phyloP scores from a whole-genome alignment of 2,329 filamentous ascomycete genomes.

The Ceratocystiopsis sp. region DNA sequence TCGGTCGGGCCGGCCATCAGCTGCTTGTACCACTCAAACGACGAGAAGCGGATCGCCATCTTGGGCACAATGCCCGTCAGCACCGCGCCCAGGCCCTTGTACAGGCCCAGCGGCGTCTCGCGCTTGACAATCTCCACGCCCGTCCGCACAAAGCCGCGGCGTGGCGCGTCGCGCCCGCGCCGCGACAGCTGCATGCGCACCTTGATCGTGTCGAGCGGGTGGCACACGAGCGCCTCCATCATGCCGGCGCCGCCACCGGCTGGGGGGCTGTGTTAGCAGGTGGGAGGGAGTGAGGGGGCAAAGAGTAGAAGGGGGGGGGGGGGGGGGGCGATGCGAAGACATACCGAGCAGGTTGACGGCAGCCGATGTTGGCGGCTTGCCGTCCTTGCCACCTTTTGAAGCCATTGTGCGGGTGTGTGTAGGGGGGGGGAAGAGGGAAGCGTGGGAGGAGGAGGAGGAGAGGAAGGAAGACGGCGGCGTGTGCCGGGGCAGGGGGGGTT shows the following conservation, averaged over 20 bases:
- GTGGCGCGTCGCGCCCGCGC: constrained; percentile 67
- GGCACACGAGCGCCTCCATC: constrained; percentile 96
- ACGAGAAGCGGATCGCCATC: constrained; percentile 98
- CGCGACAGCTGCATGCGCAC: constrained; percentile 97
- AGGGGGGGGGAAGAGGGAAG: neutral
- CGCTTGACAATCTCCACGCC: constrained; percentile 72
- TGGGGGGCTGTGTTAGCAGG: constrained; percentile 21
- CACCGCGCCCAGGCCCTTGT: constrained; percentile 96
- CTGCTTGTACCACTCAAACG: constrained; percentile 91
- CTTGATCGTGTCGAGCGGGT: constrained; percentile 95
- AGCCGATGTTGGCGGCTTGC: constrained; percentile 59
- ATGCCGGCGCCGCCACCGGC: constrained; percentile 94
- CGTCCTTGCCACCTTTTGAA: constrained; percentile 16
- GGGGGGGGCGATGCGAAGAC: constrained; percentile 10
- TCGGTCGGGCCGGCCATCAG: constrained; percentile 40
- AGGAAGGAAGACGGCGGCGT: neutral
- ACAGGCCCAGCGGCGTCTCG: constrained; percentile 83
- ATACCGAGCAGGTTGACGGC: constrained; percentile 84
- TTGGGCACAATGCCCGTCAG: constrained; percentile 94
- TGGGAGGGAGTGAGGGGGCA: too few relatives aligned
- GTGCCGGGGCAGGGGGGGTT: too few relatives aligned
- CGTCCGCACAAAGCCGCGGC: constrained; percentile 75
- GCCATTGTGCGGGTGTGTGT: constrained; percentile 15
- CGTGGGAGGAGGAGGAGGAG: neutral
- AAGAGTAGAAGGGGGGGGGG: neutral